Evolutionary conservation across 2,329 filamentous ascomycete species (phyloP), one percentile per base, ranked within the genome.

Genomic region (Fusarium chaquense): DNA sequence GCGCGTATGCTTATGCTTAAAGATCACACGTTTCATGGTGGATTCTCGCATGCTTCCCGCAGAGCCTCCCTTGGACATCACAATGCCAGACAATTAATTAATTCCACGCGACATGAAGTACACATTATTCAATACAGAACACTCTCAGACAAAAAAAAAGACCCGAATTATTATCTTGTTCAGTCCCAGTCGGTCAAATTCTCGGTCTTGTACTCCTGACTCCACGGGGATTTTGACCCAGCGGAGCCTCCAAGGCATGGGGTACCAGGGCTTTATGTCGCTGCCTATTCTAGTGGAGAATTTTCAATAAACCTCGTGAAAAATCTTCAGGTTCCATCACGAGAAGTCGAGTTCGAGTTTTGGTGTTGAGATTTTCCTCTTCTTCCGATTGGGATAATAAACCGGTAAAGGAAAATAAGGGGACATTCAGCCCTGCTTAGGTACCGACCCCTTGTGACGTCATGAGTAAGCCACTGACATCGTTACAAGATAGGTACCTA

Each of bases 231-330:
- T 61, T n/a, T 30, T 6, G 8, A 49, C n/a, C 32, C 5, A 18
- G 62, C 54, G 54, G 61, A 65, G 54, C 3, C 2, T 28, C 10
- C 28, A 30, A 13, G 38, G 40, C 26, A 54, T 32, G 61, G 61
- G 62, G 61, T 54, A 45, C 13, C 30, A 18, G 33, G 33, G 32
- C 41, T 65, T 65, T 65, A 65, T 65, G 38, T 51, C 22, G 62
- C 22, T 65, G 62, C 62, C 61, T 65, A 54, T 49, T 65, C 41
- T 15, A 40, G 61, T 54, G 62, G 62, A 13, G 45, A 49, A 18
- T 20, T 22, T 28, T 5, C n/a, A 33, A n/a, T 15, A 15, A 36
- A 44, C 43, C 2, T 18, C 11, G 9, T 26, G 43, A 49, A 58
- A 58, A 58, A 16, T 64, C 44, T 58, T 50, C 44, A 47, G 45